These are phyloP conservation scores for Aspergillus conjunctus DNA, from an alignment of 495 filamentous ascomycete genomes.

Conservation along the genomic window DNA sequence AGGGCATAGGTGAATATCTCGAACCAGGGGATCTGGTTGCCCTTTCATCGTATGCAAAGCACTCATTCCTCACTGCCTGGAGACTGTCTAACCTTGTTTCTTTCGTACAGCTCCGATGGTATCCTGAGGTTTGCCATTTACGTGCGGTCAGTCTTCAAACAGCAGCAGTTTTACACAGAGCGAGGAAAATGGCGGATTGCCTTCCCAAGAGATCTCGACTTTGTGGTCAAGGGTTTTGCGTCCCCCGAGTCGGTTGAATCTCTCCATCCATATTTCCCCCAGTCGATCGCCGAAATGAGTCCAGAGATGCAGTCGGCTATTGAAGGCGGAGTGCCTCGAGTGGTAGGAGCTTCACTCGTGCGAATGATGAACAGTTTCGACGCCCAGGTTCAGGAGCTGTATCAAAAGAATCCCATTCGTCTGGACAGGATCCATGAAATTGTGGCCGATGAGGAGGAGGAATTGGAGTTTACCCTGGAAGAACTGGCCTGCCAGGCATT, in stretches of 20 bases:
- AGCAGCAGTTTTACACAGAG: slow-evolving; percentile 71
- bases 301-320: slow-evolving; percentile 44
- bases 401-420: slow-evolving; percentile 47
- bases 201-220: slow-evolving; percentile 49
- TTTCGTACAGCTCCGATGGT: slow-evolving; percentile 34
- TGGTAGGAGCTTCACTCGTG: slow-evolving; percentile 39
- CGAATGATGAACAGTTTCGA: slow-evolving; percentile 37
- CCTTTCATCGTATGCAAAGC: slow-evolving; percentile 47
- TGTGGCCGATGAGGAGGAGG: slow-evolving; percentile 50
- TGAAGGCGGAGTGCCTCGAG: slow-evolving; percentile 49
- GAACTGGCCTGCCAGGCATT: slow-evolving; percentile 61
- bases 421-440: slow-evolving; percentile 53
- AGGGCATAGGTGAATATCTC: slow-evolving; percentile 45
- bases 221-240: slow-evolving; percentile 66
- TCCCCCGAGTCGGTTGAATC: slow-evolving; percentile 56
- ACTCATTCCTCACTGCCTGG: neutral
- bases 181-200: slow-evolving; percentile 73
- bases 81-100: neutral
- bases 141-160: slow-evolving; percentile 61
- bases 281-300: slow-evolving; percentile 36
- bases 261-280: slow-evolving; percentile 65
- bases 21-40: slow-evolving; percentile 75
- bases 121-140: slow-evolving; percentile 66
- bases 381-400: slow-evolving; percentile 34
- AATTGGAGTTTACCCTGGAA: slow-evolving; percentile 58